Percentiles rank a stretch among this genome's conserved stretches.
Conservation (phyloP, 805 yeast genomes). For the Yamadazyma paraphyllophila region DNA sequence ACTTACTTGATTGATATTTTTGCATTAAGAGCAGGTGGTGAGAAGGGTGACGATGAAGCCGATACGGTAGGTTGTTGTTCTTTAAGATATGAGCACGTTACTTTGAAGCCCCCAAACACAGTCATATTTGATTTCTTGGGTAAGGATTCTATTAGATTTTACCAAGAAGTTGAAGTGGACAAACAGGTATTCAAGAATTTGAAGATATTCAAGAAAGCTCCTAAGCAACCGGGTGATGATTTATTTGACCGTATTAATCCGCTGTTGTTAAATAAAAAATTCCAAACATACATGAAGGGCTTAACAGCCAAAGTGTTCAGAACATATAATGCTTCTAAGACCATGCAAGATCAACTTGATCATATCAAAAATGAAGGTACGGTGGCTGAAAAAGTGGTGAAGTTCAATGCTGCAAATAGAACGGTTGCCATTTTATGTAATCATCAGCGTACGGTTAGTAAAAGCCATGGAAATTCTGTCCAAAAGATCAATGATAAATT, state of each 20-base stretch:
- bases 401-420: constrained; percentile 91
- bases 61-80: constrained; percentile 99
- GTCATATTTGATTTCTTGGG: constrained; percentile 92
- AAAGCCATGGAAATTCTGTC: constrained; percentile 77
- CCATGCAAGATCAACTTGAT: constrained; percentile 94
- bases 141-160: constrained; percentile 89
- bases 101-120: constrained; percentile 77
- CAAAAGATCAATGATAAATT: constrained; percentile 75
- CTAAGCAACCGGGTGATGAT: constrained; percentile 90
- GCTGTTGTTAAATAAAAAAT: constrained; percentile 73
- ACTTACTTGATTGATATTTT: constrained; percentile 88
- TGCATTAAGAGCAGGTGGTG: constrained; percentile 98
- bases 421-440: constrained; percentile 95
- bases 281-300: constrained; percentile 89
- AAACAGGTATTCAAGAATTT: constrained; percentile 88
- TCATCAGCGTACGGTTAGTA: constrained; percentile 91
- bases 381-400: constrained; percentile 80
- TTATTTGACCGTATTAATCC: constrained; percentile 90
- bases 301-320: constrained; percentile 96
- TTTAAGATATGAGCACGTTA: constrained; percentile 83
- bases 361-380: constrained; percentile 83
- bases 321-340: constrained; percentile 93
- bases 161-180: constrained; percentile 91
- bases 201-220: constrained; percentile 80
- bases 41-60: constrained; percentile 95